phyloP scores from a whole-genome alignment of 2,329 filamentous ascomycete genomes.

The Epicoccum nigrum region DNA sequence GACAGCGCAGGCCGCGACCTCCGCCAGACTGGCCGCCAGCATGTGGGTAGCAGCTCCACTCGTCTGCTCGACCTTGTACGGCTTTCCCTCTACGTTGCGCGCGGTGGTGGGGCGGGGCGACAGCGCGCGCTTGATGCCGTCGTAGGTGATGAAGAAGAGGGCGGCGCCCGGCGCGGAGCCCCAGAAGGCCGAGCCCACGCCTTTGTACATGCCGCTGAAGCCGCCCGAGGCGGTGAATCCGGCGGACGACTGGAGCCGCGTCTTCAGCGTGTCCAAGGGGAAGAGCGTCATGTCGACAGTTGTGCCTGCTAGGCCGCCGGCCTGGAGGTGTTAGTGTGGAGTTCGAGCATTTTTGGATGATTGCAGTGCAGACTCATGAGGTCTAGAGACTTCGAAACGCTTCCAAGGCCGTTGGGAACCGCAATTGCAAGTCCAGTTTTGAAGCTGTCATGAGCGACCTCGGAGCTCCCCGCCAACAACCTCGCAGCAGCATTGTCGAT shows the following conservation, averaged over 20 bases:
- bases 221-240: constrained; percentile 84
- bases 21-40: constrained; percentile 81
- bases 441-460: constrained; percentile 3
- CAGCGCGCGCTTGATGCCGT: constrained; percentile 63
- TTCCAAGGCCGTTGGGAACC: too few species aligned
- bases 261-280: constrained; percentile 98
- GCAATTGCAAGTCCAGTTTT: not conserved
- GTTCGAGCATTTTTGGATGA: too few species aligned
- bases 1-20: constrained; percentile 89
- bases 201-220: constrained; percentile 90
- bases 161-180: constrained; percentile 93
- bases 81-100: constrained; percentile 36
- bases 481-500: not conserved
- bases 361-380: too few species aligned
- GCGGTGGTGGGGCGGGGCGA: constrained; percentile 18
- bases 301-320: constrained; percentile 89
- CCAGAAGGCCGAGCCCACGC: constrained; percentile 85
- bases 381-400: too few species aligned
- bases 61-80: constrained; percentile 26
- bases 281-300: constrained; percentile 97
- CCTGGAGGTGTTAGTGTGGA: constrained; percentile 51
- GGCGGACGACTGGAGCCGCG: constrained; percentile 82
- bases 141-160: constrained; percentile 97
- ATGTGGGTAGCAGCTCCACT: constrained; percentile 67
- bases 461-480: not conserved